These are phyloP conservation scores for Penicillium verrucosum DNA, from an alignment of 2,329 filamentous ascomycete species.

Conservation along the genomic window DNA sequence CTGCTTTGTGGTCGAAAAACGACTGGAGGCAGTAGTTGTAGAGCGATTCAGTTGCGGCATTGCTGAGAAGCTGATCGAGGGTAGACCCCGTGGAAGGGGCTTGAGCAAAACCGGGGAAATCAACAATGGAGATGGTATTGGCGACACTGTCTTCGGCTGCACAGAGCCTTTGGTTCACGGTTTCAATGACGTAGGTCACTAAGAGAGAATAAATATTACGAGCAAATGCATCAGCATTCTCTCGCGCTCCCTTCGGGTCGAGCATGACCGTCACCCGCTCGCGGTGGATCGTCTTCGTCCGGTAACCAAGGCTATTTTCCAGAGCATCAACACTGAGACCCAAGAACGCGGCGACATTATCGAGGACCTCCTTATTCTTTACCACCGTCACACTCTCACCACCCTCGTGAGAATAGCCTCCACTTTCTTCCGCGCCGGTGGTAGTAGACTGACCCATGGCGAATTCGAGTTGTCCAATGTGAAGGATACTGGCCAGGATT, in stretches of 20 bases:
- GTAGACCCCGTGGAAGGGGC: slow-evolving; percentile 77
- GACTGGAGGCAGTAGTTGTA: slow-evolving; percentile 93
- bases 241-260: slow-evolving; percentile 82
- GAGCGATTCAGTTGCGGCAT: slow-evolving; percentile 85
- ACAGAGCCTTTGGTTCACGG: slow-evolving; percentile 84
- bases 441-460: slow-evolving; percentile 76
- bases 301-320: slow-evolving; percentile 86
- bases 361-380: slow-evolving; percentile 87
- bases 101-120: slow-evolving; percentile 93
- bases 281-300: slow-evolving; percentile 92
- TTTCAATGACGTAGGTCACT: slow-evolving; percentile 90
- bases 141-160: slow-evolving; percentile 81
- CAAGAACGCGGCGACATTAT: slow-evolving; percentile 87
- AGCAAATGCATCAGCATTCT: slow-evolving; percentile 90
- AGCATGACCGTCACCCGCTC: slow-evolving; percentile 99
- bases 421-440: slow-evolving; percentile 81
- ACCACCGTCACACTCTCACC: slow-evolving; percentile 80
- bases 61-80: slow-evolving; percentile 90
- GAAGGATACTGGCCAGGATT: slow-evolving; percentile 87
- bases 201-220: slow-evolving; percentile 90
- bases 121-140: slow-evolving; percentile 92
- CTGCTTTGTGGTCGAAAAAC: slow-evolving; percentile 93
- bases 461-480: slow-evolving; percentile 96
- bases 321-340: slow-evolving; percentile 78
- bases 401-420: slow-evolving; percentile 93